Percentiles rank a stretch among this genome's conserved stretches.
phyloP scores from a whole-genome alignment of 1,139 yeast genomes.

The Geotrichum reessii region DNA sequence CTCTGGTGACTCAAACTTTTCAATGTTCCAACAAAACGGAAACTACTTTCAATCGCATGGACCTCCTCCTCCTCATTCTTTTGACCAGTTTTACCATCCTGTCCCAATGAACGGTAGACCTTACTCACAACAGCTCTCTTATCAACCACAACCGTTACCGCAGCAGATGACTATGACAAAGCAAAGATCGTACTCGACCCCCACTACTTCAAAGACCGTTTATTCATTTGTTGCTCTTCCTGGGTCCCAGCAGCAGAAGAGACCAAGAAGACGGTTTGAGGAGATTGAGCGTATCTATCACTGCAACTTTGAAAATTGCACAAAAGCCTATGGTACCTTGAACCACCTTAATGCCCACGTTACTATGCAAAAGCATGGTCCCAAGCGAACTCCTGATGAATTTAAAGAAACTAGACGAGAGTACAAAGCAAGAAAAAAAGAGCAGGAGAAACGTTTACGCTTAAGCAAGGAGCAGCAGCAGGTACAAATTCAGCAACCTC shows the following conservation, averaged over 20 bases:
- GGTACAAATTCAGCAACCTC: constrained; percentile 8
- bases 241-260: constrained; percentile 35
- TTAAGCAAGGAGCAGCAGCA: constrained; percentile 26
- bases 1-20: not conserved
- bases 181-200: not conserved
- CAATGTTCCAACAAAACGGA: not conserved
- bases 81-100: not conserved
- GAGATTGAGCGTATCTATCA: constrained; percentile 64
- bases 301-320: constrained; percentile 57
- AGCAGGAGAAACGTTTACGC: constrained; percentile 19
- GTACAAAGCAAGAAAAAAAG: constrained; percentile 31
- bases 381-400: constrained; percentile 62
- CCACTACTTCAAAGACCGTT: constrained; percentile 19
- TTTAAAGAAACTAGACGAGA: constrained; percentile 46
- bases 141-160: not conserved
- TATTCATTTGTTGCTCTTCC: constrained; percentile 32
- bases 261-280: constrained; percentile 63
- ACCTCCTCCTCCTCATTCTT: not conserved
- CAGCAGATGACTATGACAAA: not conserved
- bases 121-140: not conserved
- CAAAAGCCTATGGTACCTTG: constrained; percentile 68
- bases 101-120: not conserved
- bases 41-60: not conserved
- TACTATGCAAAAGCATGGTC: constrained; percentile 65
- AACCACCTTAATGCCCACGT: constrained; percentile 77